Percentiles rank a stretch among this genome's conserved stretches.
Conservation (phyloP, 2,329 filamentous ascomycete species). For the Scytalidium lignicola region DNA sequence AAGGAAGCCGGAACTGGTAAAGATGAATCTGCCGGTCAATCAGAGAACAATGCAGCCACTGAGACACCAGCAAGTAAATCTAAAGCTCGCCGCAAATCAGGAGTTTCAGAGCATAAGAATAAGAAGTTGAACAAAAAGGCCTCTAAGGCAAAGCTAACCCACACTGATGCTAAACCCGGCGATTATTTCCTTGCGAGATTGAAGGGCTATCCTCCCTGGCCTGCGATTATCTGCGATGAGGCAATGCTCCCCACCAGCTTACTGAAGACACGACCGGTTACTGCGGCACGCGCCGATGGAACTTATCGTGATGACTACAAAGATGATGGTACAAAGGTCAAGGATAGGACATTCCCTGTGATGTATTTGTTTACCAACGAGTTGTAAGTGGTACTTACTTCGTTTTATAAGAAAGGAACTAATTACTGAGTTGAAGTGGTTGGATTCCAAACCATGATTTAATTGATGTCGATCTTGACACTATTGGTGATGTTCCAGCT, state of each 20-base stretch:
- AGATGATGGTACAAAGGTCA: slow-evolving; percentile 79
- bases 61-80: slow-evolving; percentile 37
- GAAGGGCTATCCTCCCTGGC: slow-evolving; percentile 94
- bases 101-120: slow-evolving; percentile 60
- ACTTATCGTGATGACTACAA: slow-evolving; percentile 82
- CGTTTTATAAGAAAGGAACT: slow-evolving; percentile 1
- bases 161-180: slow-evolving; percentile 80
- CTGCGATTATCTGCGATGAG: slow-evolving; percentile 89
- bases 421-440: slow-evolving; percentile 50
- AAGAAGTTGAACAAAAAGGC: slow-evolving; percentile 86
- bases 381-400: slow-evolving; percentile 66
- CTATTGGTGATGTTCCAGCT: slow-evolving; percentile 62
- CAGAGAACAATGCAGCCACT: slow-evolving; percentile 17
- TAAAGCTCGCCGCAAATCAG: slow-evolving; percentile 68
- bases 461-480: slow-evolving; percentile 68
- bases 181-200: slow-evolving; percentile 90
- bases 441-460: slow-evolving; percentile 88
- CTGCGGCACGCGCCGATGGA: slow-evolving; percentile 75
- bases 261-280: slow-evolving; percentile 74
- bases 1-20: slow-evolving; percentile 19
- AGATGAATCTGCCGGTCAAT: slow-evolving; percentile 23
- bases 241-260: slow-evolving; percentile 82
- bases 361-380: slow-evolving; percentile 96
- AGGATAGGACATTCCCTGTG: slow-evolving; percentile 83
- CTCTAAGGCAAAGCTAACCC: slow-evolving; percentile 64